Evolutionary conservation across 306 rosid genomes (phyloP).

Genomic region (Inga laurina): DNA sequence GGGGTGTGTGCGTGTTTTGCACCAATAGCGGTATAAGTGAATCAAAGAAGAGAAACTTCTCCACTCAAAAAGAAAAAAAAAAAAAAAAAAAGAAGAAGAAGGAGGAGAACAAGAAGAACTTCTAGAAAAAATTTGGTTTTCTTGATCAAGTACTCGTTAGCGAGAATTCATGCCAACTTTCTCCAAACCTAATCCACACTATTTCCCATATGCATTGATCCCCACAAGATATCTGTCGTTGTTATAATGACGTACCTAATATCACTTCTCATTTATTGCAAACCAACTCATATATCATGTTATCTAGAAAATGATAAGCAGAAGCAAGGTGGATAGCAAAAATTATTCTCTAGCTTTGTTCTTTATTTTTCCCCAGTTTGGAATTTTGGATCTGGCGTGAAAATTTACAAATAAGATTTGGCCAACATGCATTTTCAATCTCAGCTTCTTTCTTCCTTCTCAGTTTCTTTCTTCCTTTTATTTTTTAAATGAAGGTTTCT

Average conservation of each 20-base stretch:
- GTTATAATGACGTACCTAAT: background rate
- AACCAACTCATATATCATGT: background rate
- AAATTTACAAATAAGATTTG: background rate
- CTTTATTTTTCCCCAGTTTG: background rate
- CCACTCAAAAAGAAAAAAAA: too few relatives aligned
- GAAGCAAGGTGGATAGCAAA: constrained; percentile 15
- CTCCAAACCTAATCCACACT: constrained; percentile 27
- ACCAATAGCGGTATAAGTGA: too few relatives aligned
- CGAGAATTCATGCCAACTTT: constrained; percentile 37
- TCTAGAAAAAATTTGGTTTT: background rate
- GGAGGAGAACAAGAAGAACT: background rate
- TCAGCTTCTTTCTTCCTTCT: background rate
- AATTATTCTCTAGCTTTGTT: background rate
- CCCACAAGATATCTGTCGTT: background rate
- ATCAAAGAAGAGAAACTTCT: too few relatives aligned
- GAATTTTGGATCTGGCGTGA: background rate
- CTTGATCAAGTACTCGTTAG: background rate
- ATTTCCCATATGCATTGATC: background rate
- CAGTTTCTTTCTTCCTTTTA: background rate
- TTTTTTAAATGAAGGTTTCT: too few relatives aligned
- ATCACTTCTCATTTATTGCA: background rate
- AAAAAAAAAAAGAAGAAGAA: accelerated
- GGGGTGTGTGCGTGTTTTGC: too few relatives aligned
- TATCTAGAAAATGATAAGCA: background rate
- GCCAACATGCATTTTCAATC: background rate